These are phyloP conservation scores for Wickerhamia fluorescens DNA, from an alignment of 805 yeast species.

Conservation along the genomic window DNA sequence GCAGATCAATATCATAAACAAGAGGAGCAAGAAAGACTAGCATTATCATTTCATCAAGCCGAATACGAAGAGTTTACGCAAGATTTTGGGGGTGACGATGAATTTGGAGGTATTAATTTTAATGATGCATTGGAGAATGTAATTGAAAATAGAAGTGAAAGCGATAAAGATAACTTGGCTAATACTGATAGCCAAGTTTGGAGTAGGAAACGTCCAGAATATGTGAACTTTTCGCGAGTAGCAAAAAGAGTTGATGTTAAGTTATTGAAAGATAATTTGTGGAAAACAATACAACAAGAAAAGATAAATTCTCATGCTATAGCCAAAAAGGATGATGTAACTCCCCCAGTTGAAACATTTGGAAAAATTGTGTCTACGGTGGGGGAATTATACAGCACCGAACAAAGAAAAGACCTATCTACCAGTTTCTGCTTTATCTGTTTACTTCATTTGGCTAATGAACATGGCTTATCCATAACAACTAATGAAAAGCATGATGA, in stretches of 20 bases:
- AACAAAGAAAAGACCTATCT: conserved; percentile 59
- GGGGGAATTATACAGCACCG: conserved; percentile 45
- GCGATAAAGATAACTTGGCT: conserved; percentile 2
- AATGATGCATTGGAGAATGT: conserved; percentile 37
- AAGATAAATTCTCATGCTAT: too few relatives aligned
- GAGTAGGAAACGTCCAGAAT: conserved; percentile 28
- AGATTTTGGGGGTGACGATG: conserved; percentile 27
- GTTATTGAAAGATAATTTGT: conserved; percentile 63
- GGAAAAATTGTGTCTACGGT: conserved; percentile 42
- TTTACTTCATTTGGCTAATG: conserved; percentile 78
- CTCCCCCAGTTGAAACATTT: conserved; percentile 15
- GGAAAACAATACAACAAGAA: conserved; percentile 45
- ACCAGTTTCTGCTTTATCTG: conserved; percentile 85
- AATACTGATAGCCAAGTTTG: conserved; percentile 14
- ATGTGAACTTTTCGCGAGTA: conserved; percentile 54
- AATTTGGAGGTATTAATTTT: conserved; percentile 34
- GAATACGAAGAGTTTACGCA: conserved; percentile 34
- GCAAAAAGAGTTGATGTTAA: conserved; percentile 79
- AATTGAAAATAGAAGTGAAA: conserved; percentile 18
- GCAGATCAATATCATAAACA: conserved; percentile 51
- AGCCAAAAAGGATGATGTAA: too few relatives aligned
- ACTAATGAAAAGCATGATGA: conserved; percentile 39
- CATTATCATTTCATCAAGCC: conserved; percentile 33
- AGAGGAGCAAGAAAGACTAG: conserved; percentile 29
- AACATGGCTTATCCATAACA: conserved; percentile 59